phyloP scores from a whole-genome alignment of 2,329 filamentous ascomycete species.

The Verticillium tricorpus region DNA sequence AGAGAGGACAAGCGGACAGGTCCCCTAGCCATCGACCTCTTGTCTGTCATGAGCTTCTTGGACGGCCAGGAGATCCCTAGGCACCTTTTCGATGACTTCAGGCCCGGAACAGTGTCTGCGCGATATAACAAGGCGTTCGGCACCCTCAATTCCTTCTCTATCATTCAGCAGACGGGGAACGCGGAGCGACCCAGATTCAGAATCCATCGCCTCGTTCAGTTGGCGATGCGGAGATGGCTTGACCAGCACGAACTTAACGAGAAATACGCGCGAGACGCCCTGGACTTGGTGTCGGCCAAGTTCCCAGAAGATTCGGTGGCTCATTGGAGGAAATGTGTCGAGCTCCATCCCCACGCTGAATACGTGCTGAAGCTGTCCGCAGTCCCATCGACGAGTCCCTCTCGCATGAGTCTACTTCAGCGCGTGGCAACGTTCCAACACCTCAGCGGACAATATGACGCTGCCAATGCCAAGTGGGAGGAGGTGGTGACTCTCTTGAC shows the following conservation, averaged over 20 bases:
- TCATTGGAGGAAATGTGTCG: neutral
- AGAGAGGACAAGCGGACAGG: neutral
- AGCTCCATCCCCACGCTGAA: neutral
- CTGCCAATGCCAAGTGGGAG: neutral
- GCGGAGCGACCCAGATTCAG: neutral
- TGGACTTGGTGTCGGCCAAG: neutral
- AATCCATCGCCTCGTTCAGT: neutral
- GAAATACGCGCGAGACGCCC: neutral
- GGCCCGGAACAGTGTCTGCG: neutral
- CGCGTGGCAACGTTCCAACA: neutral
- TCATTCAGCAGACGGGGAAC: neutral
- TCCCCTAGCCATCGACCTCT: neutral
- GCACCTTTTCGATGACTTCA: neutral
- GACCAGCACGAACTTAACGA: neutral
- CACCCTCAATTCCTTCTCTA: neutral
- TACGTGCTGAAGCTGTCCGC: neutral
- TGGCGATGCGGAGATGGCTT: neutral
- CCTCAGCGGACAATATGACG: neutral
- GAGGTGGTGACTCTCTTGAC: neutral
- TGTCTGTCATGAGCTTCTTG: constrained; percentile 1
- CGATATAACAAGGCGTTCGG: neutral
- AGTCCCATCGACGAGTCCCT: neutral
- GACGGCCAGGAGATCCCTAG: neutral
- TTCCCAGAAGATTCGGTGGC: neutral
- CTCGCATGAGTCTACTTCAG: neutral